Evolutionary conservation across 2,329 filamentous ascomycete genomes (phyloP), one percentile per base, ranked within the genome.

Genomic region (Hypoxylon sp.): DNA sequence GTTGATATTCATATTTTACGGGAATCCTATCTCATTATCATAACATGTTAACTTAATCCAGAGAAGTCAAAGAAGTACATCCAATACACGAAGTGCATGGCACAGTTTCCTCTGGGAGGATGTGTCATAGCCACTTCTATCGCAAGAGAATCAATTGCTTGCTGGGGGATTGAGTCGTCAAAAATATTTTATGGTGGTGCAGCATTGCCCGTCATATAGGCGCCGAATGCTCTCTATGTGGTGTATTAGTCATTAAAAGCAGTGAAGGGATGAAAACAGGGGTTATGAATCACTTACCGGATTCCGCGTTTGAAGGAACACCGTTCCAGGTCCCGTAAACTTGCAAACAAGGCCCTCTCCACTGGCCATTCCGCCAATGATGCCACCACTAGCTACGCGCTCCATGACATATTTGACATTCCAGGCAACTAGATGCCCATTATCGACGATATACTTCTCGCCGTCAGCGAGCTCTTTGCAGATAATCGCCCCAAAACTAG

Each of bases 351-450:
- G 83, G 0, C 96, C 96, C 81, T 99, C 96, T 0, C 87, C 92
- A 0, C 93, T 91, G 29, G 90, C 89, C 22, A 97, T 80, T 9
- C 91, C 90, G n/a, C 93, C 95, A n/a, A 99, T 91, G 70, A 99
- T 90, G 39, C 96, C 96, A 1, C 96, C 96, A 2, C 92, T 96
- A 0, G 95, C 91, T 3, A 97, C 92, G 14, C 96, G 90, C 82
- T 98, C 94, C 70, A 99, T 89, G 3, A 93, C 87, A 76, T 98
- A 99, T 77, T 97, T 94, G 77, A 92, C 94, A 78, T 98, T 98
- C 96, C 96, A 99, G 0, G 96, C 95, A 0, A 98, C 94, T 0
- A 98, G 85, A 74, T 98, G 94, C 2, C 94, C 94, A 75, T 97
- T 97, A 76, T 97, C 94, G 63, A 98, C 90, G 72, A 96, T 93